A percentile compares a stretch with the other conserved stretches of the same genome.
phyloP scores from a whole-genome alignment of 345 rosid species.

The Luvunga scandens region DNA sequence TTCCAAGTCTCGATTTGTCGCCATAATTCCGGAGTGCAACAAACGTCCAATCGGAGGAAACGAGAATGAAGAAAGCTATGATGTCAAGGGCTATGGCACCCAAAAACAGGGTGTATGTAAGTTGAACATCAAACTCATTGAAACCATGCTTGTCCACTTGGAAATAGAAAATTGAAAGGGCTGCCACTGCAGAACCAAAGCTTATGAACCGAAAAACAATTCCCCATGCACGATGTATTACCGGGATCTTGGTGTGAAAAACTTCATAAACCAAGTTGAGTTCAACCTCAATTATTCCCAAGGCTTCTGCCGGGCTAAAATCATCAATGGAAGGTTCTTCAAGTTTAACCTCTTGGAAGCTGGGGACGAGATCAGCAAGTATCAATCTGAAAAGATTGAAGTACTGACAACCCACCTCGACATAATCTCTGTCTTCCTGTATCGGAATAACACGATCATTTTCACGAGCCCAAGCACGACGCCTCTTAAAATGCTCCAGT shows the following conservation, averaged over 20 bases:
- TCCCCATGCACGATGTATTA: slow-evolving; percentile 35
- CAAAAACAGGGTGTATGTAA: slow-evolving; percentile 41
- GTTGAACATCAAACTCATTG: slow-evolving; percentile 43
- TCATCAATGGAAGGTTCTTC: too few relatives aligned
- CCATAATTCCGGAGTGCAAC: slow-evolving; percentile 3
- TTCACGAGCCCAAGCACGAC: too few relatives aligned
- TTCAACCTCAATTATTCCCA: slow-evolving; percentile 51
- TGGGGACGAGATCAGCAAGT: slow-evolving; percentile 53
- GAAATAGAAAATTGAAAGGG: slow-evolving; percentile 36
- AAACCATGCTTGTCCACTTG: slow-evolving; percentile 25
- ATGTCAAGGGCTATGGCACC: slow-evolving; percentile 32
- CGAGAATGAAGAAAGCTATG: background rate
- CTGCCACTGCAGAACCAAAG: slow-evolving; percentile 21
- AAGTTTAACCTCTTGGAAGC: slow-evolving; percentile 11
- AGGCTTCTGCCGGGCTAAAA: slow-evolving; percentile 31
- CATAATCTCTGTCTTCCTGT: too few relatives aligned
- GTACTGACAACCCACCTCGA: slow-evolving; percentile 36
- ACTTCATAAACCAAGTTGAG: slow-evolving; percentile 64
- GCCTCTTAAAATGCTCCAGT: too few relatives aligned
- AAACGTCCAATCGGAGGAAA: background rate
- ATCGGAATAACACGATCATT: too few relatives aligned
- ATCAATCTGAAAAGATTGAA: slow-evolving; percentile 51
- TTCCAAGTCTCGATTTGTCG: background rate
- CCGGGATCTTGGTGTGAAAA: slow-evolving; percentile 48
- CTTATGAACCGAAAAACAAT: slow-evolving; percentile 27